Conservation (phyloP, 2,329 filamentous ascomycete genomes). For the Pseudonectria foliicola region DNA sequence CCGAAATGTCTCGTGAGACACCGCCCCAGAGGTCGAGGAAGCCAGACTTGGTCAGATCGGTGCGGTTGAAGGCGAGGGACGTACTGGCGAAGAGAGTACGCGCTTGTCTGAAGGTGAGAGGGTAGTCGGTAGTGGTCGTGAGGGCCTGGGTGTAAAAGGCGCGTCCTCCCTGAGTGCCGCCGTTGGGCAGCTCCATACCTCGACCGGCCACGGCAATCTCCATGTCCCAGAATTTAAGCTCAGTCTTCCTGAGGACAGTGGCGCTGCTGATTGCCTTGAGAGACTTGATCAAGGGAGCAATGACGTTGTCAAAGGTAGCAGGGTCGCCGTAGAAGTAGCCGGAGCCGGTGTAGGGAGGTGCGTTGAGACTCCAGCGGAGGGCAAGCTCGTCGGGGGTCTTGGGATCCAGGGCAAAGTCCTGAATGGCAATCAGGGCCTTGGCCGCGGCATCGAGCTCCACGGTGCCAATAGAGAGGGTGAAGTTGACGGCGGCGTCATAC, state of each 20-base stretch:
- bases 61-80: conserved; percentile 16
- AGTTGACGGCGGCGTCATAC: conserved; percentile 14
- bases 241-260: conserved; percentile 9
- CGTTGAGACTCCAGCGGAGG: conserved; percentile 15
- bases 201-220: conserved; percentile 12
- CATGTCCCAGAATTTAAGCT: conserved; percentile 17
- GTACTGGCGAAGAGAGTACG: conserved; percentile 12
- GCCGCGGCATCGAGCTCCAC: conserved; percentile 9
- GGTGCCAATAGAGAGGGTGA: conserved; percentile 12
- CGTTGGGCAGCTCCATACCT: conserved; percentile 15
- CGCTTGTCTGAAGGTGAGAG: conserved; percentile 14
- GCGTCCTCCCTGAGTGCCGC: conserved; percentile 15
- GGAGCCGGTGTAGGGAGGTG: conserved; percentile 7
- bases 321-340: conserved; percentile 22
- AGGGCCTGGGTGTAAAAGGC: conserved; percentile 17
- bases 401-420: conserved; percentile 12
- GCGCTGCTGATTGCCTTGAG: conserved; percentile 9
- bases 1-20: conserved; percentile 14
- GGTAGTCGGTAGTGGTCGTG: conserved; percentile 16
- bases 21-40: conserved; percentile 22
- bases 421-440: conserved; percentile 15
- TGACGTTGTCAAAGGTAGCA: conserved; percentile 9
- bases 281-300: conserved; percentile 9
- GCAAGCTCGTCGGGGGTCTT: conserved; percentile 14
- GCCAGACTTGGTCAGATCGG: conserved; percentile 13